These are phyloP conservation scores for Lenwebbia sp. DNA, from an alignment of 345 rosid genomes.

Conservation along the genomic window DNA sequence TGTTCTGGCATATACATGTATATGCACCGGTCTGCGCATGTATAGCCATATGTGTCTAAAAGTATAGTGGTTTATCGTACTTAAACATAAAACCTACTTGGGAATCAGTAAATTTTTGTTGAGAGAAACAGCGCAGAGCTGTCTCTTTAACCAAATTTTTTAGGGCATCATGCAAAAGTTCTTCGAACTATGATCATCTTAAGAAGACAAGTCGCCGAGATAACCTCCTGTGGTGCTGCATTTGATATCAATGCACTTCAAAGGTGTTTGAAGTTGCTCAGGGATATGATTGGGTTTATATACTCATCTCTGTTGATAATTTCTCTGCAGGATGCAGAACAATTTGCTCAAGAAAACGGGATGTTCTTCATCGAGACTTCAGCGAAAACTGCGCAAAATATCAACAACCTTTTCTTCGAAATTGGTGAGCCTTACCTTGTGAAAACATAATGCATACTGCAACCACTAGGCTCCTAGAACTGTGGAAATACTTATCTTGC, in stretches of 20 bases:
- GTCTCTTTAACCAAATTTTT: neutral
- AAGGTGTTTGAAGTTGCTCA: neutral
- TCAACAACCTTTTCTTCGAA: slow-evolving; percentile 28
- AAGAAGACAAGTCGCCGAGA: neutral
- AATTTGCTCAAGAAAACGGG: slow-evolving; percentile 30
- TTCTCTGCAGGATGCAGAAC: slow-evolving; percentile 16
- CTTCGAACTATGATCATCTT: neutral
- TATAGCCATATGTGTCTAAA: neutral
- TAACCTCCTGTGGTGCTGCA: neutral
- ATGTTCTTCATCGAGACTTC: slow-evolving; percentile 34
- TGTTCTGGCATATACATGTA: neutral
- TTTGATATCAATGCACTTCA: neutral
- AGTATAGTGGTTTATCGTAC: neutral
- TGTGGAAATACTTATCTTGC: neutral
- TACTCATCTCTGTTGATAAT: neutral
- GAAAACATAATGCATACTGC: neutral
- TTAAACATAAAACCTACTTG: neutral
- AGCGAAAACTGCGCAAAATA: slow-evolving; percentile 26
- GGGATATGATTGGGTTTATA: neutral
- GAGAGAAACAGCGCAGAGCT: neutral
- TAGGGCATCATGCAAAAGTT: neutral
- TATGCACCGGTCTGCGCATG: neutral
- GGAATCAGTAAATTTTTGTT: neutral
- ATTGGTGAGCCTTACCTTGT: slow-evolving; percentile 12
- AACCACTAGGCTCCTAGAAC: neutral